Base-by-base conservation (phyloP, 768 basidiomycete species). In the Pleurotus citrinopileatus region DNA sequence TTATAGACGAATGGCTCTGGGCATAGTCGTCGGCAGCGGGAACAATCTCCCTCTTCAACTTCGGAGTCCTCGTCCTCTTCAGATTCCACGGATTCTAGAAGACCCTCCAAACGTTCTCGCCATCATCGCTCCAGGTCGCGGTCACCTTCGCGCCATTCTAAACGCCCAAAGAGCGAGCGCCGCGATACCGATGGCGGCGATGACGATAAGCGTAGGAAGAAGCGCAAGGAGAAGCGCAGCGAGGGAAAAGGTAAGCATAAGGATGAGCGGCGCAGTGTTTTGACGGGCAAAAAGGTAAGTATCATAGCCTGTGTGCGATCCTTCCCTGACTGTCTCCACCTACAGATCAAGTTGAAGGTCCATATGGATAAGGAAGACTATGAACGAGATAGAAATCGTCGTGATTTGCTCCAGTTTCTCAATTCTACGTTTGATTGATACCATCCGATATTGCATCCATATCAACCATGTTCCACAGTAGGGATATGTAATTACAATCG, bases 211-310 rank as follows among this genome's bases (percentile, higher is more conserved):
- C 8, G 43, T 26, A 72, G 63, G 61, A 75, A 68, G 57, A 60
- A 64, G 28, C 74, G 63, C 57, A 71, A 73, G 15, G 69, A 70
- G 58, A 69, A 63, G 48, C 64, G 68, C 5, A 70, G 65, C 29
- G 64, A 58, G 42, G 47, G 65, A 23, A 61, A 60, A 51, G 59
- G 62, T 13, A 74, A 66, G 45, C 71, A 72, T 34, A 69, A 70
- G 55, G 76, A 78, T 13, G 81, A 81, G 54, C 68, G 74, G 42
- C 70, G 82, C 19, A 85, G 83, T 58, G 69, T 82, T 25, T 59
- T 85, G 56, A 86, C 83, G 2, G 83, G 83, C 0, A 84, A 84
- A 61, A 84, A 82, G 79, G 82, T 79, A 22, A 19, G 48, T 54
- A 40, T 34, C 9, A 13, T 20, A 37, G 46, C 20, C 2, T 26